Percentiles rank a stretch among this genome's conserved stretches.
phyloP scores from a whole-genome alignment of 2,329 filamentous ascomycete species.

The Gaeumannomyces tritici region DNA sequence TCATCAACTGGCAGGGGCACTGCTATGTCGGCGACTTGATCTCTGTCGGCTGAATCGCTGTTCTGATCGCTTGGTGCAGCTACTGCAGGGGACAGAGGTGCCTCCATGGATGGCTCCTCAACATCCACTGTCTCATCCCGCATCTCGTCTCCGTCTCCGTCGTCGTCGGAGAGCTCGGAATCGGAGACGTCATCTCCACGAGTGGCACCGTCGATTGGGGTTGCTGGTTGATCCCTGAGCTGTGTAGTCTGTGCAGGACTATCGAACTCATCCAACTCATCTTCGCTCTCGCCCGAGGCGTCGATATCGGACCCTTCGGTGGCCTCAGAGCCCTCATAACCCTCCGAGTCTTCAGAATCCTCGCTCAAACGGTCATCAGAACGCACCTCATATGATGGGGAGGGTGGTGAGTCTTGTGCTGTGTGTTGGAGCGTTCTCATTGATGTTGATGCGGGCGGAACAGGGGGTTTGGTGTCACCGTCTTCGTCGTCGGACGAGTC shows the following conservation, averaged over 20 bases:
- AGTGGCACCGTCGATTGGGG: too few species aligned
- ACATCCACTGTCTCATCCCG: not conserved
- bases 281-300: not conserved
- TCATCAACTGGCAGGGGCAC: too few species aligned
- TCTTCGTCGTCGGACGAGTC: slow-evolving; percentile 29
- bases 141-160: not conserved
- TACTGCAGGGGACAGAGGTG: not conserved
- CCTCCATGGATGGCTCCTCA: not conserved
- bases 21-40: too few species aligned
- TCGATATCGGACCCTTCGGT: slow-evolving; percentile 2
- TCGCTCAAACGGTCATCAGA: slow-evolving; percentile 1
- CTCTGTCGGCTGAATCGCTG: too few species aligned
- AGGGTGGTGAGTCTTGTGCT: not conserved
- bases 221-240: not conserved
- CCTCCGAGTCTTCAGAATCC: slow-evolving; percentile 4
- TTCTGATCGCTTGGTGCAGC: not conserved
- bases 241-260: not conserved
- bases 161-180: not conserved
- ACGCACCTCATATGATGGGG: slow-evolving; percentile 4
- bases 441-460: not conserved
- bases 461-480: not conserved
- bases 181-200: not conserved
- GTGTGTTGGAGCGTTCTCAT: not conserved
- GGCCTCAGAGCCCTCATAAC: slow-evolving; percentile 4
- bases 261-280: not conserved